These are phyloP conservation scores for Colletotrichum neosansevieriae DNA, from an alignment of 2,329 filamentous ascomycete species.

Conservation along the genomic window DNA sequence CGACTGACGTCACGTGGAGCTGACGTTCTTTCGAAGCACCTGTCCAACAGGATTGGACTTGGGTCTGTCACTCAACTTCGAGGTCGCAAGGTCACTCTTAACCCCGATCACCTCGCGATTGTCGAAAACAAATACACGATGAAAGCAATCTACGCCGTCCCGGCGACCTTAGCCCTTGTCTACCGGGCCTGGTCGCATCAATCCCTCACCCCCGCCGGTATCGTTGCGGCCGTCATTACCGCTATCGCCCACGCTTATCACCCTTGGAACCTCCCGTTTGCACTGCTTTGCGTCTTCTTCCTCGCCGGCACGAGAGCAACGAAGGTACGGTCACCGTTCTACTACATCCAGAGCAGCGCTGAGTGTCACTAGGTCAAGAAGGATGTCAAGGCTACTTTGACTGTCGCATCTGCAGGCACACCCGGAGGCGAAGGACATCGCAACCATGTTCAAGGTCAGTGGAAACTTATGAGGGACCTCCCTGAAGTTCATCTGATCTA, in stretches of 20 bases:
- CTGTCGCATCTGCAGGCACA: slow-evolving; percentile 79
- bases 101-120: neutral
- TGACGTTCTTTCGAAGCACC: neutral
- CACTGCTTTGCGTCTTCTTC: slow-evolving; percentile 86
- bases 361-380: slow-evolving; percentile 78
- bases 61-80: slow-evolving; percentile 6
- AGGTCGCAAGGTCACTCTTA: slow-evolving; percentile 1
- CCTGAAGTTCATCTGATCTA: neutral
- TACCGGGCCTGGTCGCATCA: slow-evolving; percentile 78
- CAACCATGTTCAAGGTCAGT: slow-evolving; percentile 80
- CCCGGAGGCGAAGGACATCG: slow-evolving; percentile 84
- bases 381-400: slow-evolving; percentile 84
- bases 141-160: slow-evolving; percentile 69
- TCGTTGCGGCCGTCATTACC: slow-evolving; percentile 47
- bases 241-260: slow-evolving; percentile 80
- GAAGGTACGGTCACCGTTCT: slow-evolving; percentile 67
- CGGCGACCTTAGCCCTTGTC: slow-evolving; percentile 70
- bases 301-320: slow-evolving; percentile 85
- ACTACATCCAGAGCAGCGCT: neutral
- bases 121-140: slow-evolving; percentile 53
- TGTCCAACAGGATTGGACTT: slow-evolving; percentile 14
- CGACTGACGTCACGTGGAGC: slow-evolving; percentile 38
- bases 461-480: no score
- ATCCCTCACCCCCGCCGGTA: slow-evolving; percentile 65
- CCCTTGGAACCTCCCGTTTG: slow-evolving; percentile 93